Evolutionary conservation across 106 monocot genomes (phyloP).

Genomic region (Dactylorhiza incarnata): DNA sequence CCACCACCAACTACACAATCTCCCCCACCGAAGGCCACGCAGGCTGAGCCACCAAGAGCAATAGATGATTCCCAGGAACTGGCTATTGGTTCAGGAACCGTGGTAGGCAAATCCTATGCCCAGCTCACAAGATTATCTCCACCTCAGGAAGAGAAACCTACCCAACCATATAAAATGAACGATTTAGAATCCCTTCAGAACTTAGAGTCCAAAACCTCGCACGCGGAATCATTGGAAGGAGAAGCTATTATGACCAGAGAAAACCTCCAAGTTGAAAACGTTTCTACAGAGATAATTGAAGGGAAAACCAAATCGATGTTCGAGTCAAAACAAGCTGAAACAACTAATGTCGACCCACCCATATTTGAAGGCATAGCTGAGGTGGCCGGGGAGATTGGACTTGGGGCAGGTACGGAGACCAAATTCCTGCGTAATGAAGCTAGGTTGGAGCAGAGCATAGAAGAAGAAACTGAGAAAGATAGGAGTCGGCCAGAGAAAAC

Average conservation of each 20-base stretch:
- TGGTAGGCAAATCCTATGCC: no score
- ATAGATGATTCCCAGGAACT: background rate
- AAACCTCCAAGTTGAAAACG: background rate
- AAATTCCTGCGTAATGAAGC: background rate
- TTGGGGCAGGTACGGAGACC: background rate
- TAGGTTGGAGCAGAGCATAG: background rate
- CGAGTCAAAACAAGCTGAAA: conserved; percentile 1
- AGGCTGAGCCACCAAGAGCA: background rate
- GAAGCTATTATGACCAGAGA: no score
- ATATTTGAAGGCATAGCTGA: background rate
- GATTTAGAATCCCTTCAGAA: background rate
- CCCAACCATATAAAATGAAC: no score
- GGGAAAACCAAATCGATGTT: background rate
- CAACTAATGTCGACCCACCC: background rate
- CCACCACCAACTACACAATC: background rate
- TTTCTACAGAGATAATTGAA: background rate
- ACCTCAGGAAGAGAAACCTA: no score
- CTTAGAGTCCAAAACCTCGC: background rate
- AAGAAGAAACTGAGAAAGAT: background rate
- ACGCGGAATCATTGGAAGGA: no score
- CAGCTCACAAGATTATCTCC: no score
- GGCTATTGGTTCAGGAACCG: background rate
- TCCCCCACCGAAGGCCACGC: background rate
- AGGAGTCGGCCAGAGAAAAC: background rate
- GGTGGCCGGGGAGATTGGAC: background rate